Base-by-base conservation (phyloP, 371 early-diverging fungal species). In the Syncephalastrum sp. region DNA sequence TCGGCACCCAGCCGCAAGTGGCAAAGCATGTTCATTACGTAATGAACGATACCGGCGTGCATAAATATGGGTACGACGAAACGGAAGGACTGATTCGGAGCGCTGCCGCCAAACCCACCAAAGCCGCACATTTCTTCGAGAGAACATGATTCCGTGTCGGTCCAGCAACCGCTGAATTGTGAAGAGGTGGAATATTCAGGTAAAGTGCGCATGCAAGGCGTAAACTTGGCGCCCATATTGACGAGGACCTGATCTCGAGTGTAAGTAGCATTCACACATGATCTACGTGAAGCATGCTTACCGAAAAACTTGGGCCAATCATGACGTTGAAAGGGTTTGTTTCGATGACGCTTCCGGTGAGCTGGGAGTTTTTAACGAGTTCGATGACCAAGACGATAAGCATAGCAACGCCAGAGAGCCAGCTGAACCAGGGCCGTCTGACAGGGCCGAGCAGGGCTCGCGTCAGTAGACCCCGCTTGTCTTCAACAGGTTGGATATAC, bases 31-130 rank as follows among this genome's bases (percentile, higher is more conserved):
- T 96, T 96, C 57, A 93, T 72, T 1, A 87, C 21, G 45, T 89
- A 72, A 69, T 96, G 96, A 4, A 93, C 54, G 5, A 92, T 60
- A 29, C 94, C 94, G 24, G 85, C 93, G 70, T 96, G 96, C 64
- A 96, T 71, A 60, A 92, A 90, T 33, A 93, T 87, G n/a, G 96
- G 89, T 5, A 81, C 59, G 42, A 94, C 70, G 54, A 94, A 89
- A n/a, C 94, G 79, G 67, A 77, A 93, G 79, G 88, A 86, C 60
- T 93, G 94, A 64, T 91, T 64, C 2, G 88, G 82, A 17, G 59
- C 68, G 10, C 53, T 15, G 44, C 62, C 50, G 23, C 57, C 46
- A 64, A 84, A 69, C 47, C 82, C 67, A 59, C 69, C 75, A 50
- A 84, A 77, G 8, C 83, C 86, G 69, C 87, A 86, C 13, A 83